Conservation (phyloP, 148 eudicot genomes). For the Amaranthus palmeri region DNA sequence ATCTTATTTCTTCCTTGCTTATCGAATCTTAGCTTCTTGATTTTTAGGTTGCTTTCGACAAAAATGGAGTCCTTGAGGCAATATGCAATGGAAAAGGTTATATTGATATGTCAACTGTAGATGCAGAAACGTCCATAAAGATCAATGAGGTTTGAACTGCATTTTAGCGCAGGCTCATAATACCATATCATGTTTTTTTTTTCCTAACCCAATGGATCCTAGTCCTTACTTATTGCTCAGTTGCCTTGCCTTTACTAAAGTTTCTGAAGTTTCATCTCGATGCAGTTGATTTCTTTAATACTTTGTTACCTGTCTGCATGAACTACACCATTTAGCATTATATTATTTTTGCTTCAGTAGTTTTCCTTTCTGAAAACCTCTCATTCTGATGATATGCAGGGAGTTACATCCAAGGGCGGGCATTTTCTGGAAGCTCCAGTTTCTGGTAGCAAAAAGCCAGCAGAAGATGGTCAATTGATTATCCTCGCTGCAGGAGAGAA, state of each 20-base stretch:
- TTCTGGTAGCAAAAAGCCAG: conserved; percentile 99
- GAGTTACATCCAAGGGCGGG: conserved; percentile 80
- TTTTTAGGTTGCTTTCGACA: conserved; percentile 71
- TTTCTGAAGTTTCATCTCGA: not conserved
- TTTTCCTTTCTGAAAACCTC: not conserved
- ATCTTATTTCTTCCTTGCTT: not conserved
- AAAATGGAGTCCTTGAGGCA: conserved; percentile 76
- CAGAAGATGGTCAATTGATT: conserved; percentile 95
- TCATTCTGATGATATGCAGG: conserved; percentile 39
- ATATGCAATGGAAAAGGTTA: conserved; percentile 73
- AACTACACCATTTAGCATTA: not conserved
- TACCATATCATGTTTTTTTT: not conserved
- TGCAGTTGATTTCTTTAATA: not conserved
- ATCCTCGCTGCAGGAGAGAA: conserved; percentile 96
- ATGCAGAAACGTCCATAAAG: conserved; percentile 81
- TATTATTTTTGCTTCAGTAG: not conserved
- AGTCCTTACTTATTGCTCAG: not conserved
- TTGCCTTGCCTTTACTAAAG: not conserved
- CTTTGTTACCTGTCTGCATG: not conserved
- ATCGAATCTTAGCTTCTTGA: conserved; percentile 8
- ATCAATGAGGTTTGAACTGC: conserved; percentile 67
- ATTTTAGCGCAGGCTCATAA: not conserved
- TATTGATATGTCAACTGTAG: conserved; percentile 98
- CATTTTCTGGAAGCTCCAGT: conserved; percentile 91
- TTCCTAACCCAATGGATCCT: not conserved